Base-by-base conservation (phyloP, 2,329 filamentous ascomycete genomes). In the Akanthomyces uredinophilus region DNA sequence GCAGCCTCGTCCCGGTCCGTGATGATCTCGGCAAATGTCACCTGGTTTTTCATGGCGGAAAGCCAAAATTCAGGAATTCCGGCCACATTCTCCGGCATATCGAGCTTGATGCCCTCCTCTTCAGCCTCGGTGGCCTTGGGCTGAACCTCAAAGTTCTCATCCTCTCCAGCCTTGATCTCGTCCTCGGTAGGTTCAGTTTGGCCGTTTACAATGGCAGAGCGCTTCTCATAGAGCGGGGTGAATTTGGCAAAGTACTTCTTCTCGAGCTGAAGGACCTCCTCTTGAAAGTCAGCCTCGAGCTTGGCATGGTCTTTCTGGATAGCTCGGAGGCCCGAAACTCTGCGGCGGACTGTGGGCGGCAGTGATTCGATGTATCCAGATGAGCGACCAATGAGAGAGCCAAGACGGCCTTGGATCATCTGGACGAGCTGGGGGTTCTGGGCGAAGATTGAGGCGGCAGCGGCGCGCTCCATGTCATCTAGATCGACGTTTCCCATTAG, bases 181-280 rank as follows among this genome's bases (percentile, higher is more conserved):
- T 88, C 87, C 62, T 96, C 91, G 64, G 90, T 92, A 35, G 95
- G 95, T 81, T 99, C 95, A 64, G 81, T 76, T 66, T 80, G 79
- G 70, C 95, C 95, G 78, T 97, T 98, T 77, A 99, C 84, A 70
- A 99, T 98, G 70, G 88, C 85, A 65, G 93, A 86, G 77, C 95
- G 93, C 84, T 95, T 95, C 83, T 97, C 82, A 80, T 99, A 99
- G 55, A 99, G 86, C 64, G 95, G 95, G 60, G 92, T 96, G 81
- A 97, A 99, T 81, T 98, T 98, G 79, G 91, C 91, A 71, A 98
- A 98, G 80, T 96, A 99, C 81, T 97, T 97, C 87, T 99, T 99
- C 85, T 99, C 95, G 32, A 99, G 86, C 78, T 97, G 89, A 63
- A 99, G 85, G 65, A 99, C 93, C 80, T 98, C 96, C 78, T 98